phyloP scores from a whole-genome alignment of 2,329 filamentous ascomycete genomes.

The Beauveria sp. region DNA sequence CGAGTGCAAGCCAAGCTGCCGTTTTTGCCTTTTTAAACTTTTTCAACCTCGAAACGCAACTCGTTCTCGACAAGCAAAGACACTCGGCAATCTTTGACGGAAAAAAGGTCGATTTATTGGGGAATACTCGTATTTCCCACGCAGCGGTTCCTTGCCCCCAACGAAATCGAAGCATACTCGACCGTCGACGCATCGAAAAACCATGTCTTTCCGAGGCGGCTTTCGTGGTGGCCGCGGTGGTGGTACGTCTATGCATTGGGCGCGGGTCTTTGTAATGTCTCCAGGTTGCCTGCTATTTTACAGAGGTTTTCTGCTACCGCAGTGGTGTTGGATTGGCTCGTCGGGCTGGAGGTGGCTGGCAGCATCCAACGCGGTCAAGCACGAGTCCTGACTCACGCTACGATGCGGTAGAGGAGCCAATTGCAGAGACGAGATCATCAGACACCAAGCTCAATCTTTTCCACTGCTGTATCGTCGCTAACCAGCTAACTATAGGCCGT shows the following conservation, averaged over 20 bases:
- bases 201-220: constrained; percentile 34
- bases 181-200: constrained; percentile 7
- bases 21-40: neutral
- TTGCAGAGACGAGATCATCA: neutral
- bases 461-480: constrained; percentile 8
- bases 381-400: neutral
- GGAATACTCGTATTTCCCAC: neutral
- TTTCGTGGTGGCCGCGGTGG: constrained; percentile 28
- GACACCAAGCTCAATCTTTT: neutral
- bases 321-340: neutral
- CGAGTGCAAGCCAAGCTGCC: neutral
- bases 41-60: neutral
- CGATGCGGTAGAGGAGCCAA: neutral
- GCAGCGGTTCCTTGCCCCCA: neutral
- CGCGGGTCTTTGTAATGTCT: neutral
- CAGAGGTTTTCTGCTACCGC: neutral
- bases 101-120: neutral
- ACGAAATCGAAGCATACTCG: constrained; percentile 7
- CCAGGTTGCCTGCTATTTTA: neutral
- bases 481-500: constrained; percentile 21
- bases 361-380: neutral
- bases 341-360: neutral
- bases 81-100: neutral
- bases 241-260: constrained; percentile 20
- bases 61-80: neutral